A percentile compares a stretch with the other conserved stretches of the same genome.
Evolutionary conservation across 2,329 filamentous ascomycete genomes (phyloP).

Genomic region (Ophiostoma sp.): DNA sequence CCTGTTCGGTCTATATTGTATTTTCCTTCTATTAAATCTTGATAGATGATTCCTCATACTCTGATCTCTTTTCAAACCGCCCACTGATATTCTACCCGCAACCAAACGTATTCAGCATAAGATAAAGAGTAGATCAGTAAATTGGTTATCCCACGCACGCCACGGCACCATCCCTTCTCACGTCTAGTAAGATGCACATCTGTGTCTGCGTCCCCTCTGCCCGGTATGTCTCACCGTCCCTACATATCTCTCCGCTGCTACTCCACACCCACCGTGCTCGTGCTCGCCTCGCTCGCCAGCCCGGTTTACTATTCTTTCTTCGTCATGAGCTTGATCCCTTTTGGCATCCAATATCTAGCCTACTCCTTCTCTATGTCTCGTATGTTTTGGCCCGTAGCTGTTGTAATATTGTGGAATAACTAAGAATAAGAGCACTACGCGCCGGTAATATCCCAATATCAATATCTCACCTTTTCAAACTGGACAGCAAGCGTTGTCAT

Average conservation of each 20-base stretch:
- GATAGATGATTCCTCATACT: too few relatives aligned
- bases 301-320: neutral
- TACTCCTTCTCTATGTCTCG: neutral
- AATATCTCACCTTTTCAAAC: neutral
- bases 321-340: neutral
- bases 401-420: neutral
- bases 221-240: slow-evolving; percentile 1
- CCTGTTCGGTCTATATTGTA: too few relatives aligned
- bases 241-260: neutral
- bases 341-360: neutral
- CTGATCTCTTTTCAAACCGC: too few relatives aligned
- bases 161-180: too few relatives aligned
- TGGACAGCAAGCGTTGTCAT: neutral
- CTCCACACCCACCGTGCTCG: neutral
- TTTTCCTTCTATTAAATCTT: too few relatives aligned
- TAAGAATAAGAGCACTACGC: neutral
- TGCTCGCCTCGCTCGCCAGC: neutral
- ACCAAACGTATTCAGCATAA: too few relatives aligned
- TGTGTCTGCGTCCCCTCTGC: too few relatives aligned
- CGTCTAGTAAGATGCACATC: too few relatives aligned
- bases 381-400: neutral
- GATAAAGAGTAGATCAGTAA: too few relatives aligned
- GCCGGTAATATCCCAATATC: slow-evolving; percentile 7
- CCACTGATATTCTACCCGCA: too few relatives aligned
- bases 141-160: too few relatives aligned